Conservation (phyloP, 768 basidiomycete species). For the Phylloporus sp. region DNA sequence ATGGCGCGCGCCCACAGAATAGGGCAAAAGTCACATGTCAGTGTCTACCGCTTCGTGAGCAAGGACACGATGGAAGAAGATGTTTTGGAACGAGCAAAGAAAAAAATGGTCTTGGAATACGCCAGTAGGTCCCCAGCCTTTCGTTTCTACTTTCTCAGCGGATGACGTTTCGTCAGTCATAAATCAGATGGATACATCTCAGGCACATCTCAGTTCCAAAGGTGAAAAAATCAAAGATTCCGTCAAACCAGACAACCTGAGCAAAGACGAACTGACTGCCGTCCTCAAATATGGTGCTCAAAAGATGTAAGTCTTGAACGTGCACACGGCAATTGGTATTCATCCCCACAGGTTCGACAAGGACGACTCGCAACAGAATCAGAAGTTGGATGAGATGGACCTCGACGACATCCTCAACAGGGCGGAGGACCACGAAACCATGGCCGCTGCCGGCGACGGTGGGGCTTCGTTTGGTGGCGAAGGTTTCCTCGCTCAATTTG, state of each 20-base stretch:
- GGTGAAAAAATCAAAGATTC: constrained; percentile 58
- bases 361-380: constrained; percentile 86
- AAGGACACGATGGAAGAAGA: constrained; percentile 99
- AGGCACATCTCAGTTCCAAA: constrained; percentile 89
- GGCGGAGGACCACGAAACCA: constrained; percentile 96
- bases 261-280: constrained; percentile 94
- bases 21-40: constrained; percentile 98
- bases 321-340: constrained; percentile 8
- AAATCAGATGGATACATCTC: constrained; percentile 99
- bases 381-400: constrained; percentile 99
- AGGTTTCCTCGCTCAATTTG: constrained; percentile 92
- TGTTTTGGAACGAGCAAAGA: constrained; percentile 94
- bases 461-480: constrained; percentile 96
- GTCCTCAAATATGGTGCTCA: constrained; percentile 99
- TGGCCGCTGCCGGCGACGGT: constrained; percentile 73
- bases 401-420: constrained; percentile 96
- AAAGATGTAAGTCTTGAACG: constrained; percentile 66
- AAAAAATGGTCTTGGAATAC: constrained; percentile 99
- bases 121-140: constrained; percentile 67
- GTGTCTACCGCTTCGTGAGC: constrained; percentile 96
- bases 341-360: constrained; percentile 78
- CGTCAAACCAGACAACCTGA: constrained; percentile 75
- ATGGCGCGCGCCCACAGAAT: constrained; percentile 99
- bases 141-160: constrained; percentile 12
- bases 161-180: constrained; percentile 61